Conservation (phyloP, 2,329 filamentous ascomycete species). For the Penicillium frequentans region DNA sequence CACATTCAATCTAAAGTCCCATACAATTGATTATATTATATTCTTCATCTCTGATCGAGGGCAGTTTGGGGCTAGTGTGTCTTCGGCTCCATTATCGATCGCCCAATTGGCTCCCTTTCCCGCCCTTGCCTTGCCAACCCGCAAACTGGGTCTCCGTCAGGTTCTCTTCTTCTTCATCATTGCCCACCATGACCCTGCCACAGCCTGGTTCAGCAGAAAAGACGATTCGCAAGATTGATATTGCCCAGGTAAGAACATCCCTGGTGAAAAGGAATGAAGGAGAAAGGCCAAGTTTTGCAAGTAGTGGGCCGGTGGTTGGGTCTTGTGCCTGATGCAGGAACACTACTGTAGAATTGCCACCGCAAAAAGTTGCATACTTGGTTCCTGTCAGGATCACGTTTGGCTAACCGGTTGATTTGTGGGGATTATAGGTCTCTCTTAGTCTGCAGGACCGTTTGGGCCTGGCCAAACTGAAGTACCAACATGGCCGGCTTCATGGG, state of each 20-base stretch:
- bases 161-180: conserved; percentile 6
- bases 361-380: not conserved
- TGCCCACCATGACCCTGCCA: conserved; percentile 32
- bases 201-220: conserved; percentile 37
- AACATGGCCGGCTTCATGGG: conserved; percentile 90
- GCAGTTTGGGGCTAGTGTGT: not conserved
- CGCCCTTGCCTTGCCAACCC: conserved; percentile 21
- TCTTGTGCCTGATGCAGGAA: not conserved
- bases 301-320: not conserved
- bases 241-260: conserved; percentile 37
- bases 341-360: not conserved
- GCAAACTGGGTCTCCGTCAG: conserved; percentile 9
- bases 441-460: conserved; percentile 91
- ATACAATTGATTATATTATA: not conserved
- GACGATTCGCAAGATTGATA: conserved; percentile 43
- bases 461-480: conserved; percentile 94
- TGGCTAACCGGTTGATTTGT: conserved; percentile 1
- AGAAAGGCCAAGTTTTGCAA: not conserved
- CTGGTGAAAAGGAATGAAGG: not conserved
- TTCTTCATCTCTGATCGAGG: not conserved
- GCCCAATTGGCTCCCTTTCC: conserved; percentile 18
- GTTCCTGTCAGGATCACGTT: not conserved
- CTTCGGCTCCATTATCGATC: conserved; percentile 12
- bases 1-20: not conserved
- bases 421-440: conserved; percentile 72